Evolutionary conservation across 176 grass and related monocot genomes (phyloP), one percentile per base, ranked within the genome.

Genomic region (Microstegium vimineum): DNA sequence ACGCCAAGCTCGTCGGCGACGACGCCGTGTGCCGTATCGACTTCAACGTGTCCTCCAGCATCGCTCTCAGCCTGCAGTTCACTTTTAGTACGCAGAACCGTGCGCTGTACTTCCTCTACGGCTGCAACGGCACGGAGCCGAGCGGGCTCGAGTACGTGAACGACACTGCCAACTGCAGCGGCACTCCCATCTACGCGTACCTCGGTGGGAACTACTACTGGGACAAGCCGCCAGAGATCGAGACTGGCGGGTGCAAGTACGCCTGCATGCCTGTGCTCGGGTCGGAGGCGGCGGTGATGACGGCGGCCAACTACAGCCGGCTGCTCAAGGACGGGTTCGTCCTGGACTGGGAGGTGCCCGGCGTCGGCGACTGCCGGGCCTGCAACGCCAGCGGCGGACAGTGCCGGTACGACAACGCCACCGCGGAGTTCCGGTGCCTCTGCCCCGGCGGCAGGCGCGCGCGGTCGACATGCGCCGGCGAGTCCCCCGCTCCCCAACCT

Each of bases 291-390:
- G 62, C n/a, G 42, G 4, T 0, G 11, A 66, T 41, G 36, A 75
- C 77, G 10, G 77, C 66, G 6, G 47, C 56, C 7, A 23, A 89
- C 81, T 94, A 90, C 49, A 32, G 9, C 12, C 23, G 2, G 25
- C 73, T 87, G 1, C 70, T 94, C 23, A 85, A 60, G 73, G 73
- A 37, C 5, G 90, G 92, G 15, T 92, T 88, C 78, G 33, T 90
- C 26, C 31, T 92, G 32, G 68, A 87, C 33, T 97, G 92, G 92
- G 22, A 6, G 1, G 2, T 1, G n/a, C 4, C 7, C 0, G 3
- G 0, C 11, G 20, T 79, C 25, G 73, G 47, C 11, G 33, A 69
- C 56, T 83, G 67, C 68, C 4, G 1, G 2, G 3, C 47, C 0
- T 74, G 94, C 62, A 34, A 17, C 14, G 13, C 6, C 0, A 90